phyloP scores from a whole-genome alignment of 176 grass and related monocot genomes.

The Pontederia crassipes region DNA sequence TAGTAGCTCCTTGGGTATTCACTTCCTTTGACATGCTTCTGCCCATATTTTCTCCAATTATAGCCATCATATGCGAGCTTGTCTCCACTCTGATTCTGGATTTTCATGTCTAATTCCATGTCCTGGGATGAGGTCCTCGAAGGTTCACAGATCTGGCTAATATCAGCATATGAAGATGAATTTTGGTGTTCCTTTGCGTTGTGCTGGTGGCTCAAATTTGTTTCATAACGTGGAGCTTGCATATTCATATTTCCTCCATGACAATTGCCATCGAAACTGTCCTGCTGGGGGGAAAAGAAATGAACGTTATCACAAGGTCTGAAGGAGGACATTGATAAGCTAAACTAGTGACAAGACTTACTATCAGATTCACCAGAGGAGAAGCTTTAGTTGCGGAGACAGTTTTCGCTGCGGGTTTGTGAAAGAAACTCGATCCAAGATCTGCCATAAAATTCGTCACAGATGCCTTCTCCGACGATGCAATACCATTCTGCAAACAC shows the following conservation, averaged over 20 bases:
- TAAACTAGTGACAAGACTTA: not conserved
- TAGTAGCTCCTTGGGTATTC: too few relatives aligned
- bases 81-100: not conserved
- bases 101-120: not conserved
- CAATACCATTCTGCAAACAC: too few relatives aligned
- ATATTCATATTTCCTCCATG: not conserved
- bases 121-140: not conserved
- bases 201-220: not conserved
- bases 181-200: not conserved
- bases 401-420: constrained; percentile 1
- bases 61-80: not conserved
- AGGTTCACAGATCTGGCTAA: not conserved
- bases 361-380: not conserved
- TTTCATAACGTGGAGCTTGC: not conserved
- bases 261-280: not conserved
- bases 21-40: not conserved
- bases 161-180: not conserved
- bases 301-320: not conserved
- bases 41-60: constrained; percentile 1
- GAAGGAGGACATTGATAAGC: not conserved
- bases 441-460: not conserved
- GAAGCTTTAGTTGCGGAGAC: not conserved
- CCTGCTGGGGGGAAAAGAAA: not conserved
- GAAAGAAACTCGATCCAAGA: not conserved
- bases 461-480: not conserved